Evolutionary conservation across 1,139 yeast genomes (phyloP).

Genomic region (Yamadazyma sp.): DNA sequence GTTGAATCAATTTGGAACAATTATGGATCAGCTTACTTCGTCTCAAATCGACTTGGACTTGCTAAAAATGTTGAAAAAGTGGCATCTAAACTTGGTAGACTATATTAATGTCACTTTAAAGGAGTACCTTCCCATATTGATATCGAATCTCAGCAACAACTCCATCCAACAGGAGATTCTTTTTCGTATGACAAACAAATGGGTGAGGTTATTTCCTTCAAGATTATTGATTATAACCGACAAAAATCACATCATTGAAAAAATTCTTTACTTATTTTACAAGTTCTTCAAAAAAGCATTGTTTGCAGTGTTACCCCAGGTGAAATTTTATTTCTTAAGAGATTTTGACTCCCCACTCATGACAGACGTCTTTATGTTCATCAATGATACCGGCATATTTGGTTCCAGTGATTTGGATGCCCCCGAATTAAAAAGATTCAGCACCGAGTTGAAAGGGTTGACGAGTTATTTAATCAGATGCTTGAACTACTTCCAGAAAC

Average conservation of each 20-base stretch:
- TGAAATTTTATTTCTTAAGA: conserved; percentile 39
- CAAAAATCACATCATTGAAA: conserved; percentile 31
- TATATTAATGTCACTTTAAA: conserved; percentile 27
- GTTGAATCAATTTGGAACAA: conserved; percentile 23
- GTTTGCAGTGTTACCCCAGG: conserved; percentile 42
- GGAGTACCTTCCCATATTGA: conserved; percentile 29
- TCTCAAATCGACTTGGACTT: conserved; percentile 4
- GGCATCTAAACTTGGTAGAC: conserved; percentile 24
- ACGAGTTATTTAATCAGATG: conserved; percentile 36
- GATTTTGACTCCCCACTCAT: conserved; percentile 47
- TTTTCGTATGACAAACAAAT: conserved; percentile 37
- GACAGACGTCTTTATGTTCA: conserved; percentile 34
- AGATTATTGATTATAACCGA: conserved; percentile 23
- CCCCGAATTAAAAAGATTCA: conserved; percentile 8
- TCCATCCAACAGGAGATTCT: conserved; percentile 35
- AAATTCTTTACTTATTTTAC: conserved; percentile 34
- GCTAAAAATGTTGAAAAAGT: conserved; percentile 19
- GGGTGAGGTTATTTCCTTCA: conserved; percentile 41
- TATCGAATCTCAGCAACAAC: conserved; percentile 24
- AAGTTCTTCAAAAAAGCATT: conserved; percentile 36
- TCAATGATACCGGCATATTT: conserved; percentile 29
- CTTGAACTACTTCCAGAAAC: conserved; percentile 26
- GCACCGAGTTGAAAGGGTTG: conserved; percentile 23
- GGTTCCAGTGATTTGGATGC: conserved; percentile 19
- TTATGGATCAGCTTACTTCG: conserved; percentile 7